Base-by-base conservation (phyloP, 257 asterid species). In the Solanum tacnaense region DNA sequence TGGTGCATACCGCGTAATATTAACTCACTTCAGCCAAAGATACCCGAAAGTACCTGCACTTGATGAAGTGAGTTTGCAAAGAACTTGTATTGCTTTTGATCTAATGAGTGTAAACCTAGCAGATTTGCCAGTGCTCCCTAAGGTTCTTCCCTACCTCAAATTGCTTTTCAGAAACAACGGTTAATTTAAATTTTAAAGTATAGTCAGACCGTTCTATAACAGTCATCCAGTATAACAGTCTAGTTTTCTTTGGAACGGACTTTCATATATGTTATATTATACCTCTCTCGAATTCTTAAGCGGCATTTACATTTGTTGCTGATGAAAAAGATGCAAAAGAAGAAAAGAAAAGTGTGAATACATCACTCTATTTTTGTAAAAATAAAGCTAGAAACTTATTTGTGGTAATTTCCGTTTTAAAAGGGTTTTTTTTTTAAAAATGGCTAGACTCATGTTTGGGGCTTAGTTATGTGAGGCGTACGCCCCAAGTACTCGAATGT, bases 1-100 rank as follows among this genome's bases (percentile, higher is more conserved):
- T 3, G 99, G 96, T 11, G 99, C 91, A 4, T 97, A 97, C 82
- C 94, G 99, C 1, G 86, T 95, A 11, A 96, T 95, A 39, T 96
- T 96, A 3, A 96, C 99, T 21, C 99, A 96, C 86, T 96, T 96
- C 92, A 96, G 99, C 94, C 99, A 97, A 89, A 91, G 99, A 89
- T 97, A 97, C 88, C 99, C 99, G 3, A 97, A 97, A 90, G 93
- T 97, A 85, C 99, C 98, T n/a, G 94, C 94, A 68, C 91, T 97
- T 62, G 98, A 94, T 36, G 96, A 96, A 79, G 73, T 87, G 23
- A 95, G 92, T 87, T 92, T 91, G 94, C 94, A 94, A 81, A 95
- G 93, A 27, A 95, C 98, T 0, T 92, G 98, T 94, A 91, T 97
- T 87, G 99, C 96, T 3, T 97, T 97, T 41, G 99, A 97, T 79